These are phyloP conservation scores for Scytalidium lignicola DNA, from an alignment of 2,329 filamentous ascomycete species.

Conservation along the genomic window DNA sequence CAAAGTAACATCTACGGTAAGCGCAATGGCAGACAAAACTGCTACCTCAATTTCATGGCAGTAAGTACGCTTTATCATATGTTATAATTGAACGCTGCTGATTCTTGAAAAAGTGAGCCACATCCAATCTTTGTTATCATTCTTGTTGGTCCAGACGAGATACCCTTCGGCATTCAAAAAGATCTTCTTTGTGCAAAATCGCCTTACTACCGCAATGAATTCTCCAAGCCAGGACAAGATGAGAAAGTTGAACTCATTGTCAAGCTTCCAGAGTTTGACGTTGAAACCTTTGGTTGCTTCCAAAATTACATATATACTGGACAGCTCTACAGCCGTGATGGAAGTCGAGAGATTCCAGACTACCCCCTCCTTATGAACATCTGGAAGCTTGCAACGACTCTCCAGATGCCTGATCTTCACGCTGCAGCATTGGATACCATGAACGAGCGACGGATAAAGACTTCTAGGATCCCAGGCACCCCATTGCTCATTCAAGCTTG, in stretches of 20 bases:
- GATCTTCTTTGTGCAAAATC: constrained; percentile 24
- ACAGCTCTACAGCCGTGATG: constrained; percentile 19
- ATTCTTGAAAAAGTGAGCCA: constrained; percentile 13
- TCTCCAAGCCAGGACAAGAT: constrained; percentile 10
- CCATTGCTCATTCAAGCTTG: constrained; percentile 56
- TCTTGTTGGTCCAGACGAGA: constrained; percentile 22
- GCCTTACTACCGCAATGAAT: constrained; percentile 21
- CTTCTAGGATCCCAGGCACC: constrained; percentile 51
- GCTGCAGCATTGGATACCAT: constrained; percentile 45
- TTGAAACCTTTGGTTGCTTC: constrained; percentile 23
- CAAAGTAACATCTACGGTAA: background rate
- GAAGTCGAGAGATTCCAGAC: constrained; percentile 16
- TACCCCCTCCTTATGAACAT: constrained; percentile 22
- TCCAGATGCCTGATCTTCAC: constrained; percentile 22
- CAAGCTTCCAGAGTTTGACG: constrained; percentile 18
- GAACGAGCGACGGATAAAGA: constrained; percentile 48
- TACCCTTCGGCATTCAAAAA: constrained; percentile 25
- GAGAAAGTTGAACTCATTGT: constrained; percentile 20
- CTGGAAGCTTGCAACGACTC: constrained; percentile 23
- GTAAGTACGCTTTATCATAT: constrained; percentile 12
- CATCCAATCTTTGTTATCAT: constrained; percentile 25
- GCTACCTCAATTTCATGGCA: constrained; percentile 23
- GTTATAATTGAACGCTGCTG: background rate
- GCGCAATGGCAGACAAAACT: constrained; percentile 7
- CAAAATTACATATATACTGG: constrained; percentile 25